Base-by-base conservation (phyloP, 2,329 filamentous ascomycete species). In the Aspergillus fructus region DNA sequence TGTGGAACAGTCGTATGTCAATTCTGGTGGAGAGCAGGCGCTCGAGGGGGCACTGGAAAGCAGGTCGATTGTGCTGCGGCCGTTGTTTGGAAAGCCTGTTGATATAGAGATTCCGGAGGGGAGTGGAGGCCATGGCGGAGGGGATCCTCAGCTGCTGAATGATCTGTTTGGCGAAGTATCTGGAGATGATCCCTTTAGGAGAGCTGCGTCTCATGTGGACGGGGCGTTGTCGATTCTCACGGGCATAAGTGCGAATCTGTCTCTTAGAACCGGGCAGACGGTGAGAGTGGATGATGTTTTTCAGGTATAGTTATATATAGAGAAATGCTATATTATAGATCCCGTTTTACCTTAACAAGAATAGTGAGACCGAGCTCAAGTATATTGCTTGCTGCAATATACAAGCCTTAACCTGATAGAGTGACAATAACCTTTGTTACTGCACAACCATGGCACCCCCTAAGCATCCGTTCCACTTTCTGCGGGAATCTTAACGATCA, bases 161-260 rank as follows among this genome's bases (percentile, higher is more conserved):
- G 84, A 87, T 62, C 55, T 87, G 11, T 85, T 87, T 64, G 84
- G 83, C 0, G 78, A 79, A 3, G 51, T 37, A 1, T 52, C 43
- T 3, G 50, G 59, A 0, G 83, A 23, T 9, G 49, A 86, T 64
- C 74, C 81, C 71, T 78, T 78, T 56, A 79, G 78, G 70, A 74
- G 83, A 1, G 83, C 83, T 0, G 84, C 84, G 2, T 83, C 79
- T 56, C 83, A 86, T 64, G 64, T 86, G 4, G 83, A 86, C 58
- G 84, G 84, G 0, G 84, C 83, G 0, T 71, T 82, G 54, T 85
- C 83, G 0, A 85, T 86, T 34, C 60, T 86, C 55, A 85, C 83
- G 0, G 84, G 84, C 0, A 84, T 86, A 49, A 83, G 82, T 5
- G 83, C 83, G 0, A 86, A 86, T 55, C 74, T 73, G 58, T 85